Evolutionary conservation across 2,329 filamentous ascomycete species (phyloP).

Genomic region (Claviceps maximensis): DNA sequence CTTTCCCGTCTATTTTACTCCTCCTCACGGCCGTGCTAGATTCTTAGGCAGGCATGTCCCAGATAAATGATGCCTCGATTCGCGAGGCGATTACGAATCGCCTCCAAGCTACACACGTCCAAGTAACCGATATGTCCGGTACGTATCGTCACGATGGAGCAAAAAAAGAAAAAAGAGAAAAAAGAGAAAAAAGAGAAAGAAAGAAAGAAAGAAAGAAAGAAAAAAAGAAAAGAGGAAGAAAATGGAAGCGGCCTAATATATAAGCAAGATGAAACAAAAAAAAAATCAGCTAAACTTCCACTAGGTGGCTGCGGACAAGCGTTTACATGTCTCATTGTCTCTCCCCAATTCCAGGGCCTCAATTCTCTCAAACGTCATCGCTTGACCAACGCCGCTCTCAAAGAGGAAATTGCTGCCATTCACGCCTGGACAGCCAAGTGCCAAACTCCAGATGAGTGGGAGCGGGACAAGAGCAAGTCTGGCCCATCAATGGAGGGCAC

Average conservation of each 20-base stretch:
- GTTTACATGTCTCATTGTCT: slow-evolving; percentile 47
- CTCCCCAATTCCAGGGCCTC: slow-evolving; percentile 55
- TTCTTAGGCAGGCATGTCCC: slow-evolving; percentile 1
- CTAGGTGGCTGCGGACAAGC: slow-evolving; percentile 48
- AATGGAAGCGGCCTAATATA: too few species aligned
- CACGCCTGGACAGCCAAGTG: slow-evolving; percentile 95
- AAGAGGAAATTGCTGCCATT: slow-evolving; percentile 77
- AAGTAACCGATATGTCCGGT: slow-evolving; percentile 91
- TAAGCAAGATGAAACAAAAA: neutral
- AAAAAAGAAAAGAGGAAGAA: too few species aligned
- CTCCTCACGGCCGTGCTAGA: neutral
- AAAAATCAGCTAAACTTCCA: neutral
- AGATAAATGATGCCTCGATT: slow-evolving; percentile 60
- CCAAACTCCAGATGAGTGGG: slow-evolving; percentile 82
- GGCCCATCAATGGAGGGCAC: slow-evolving; percentile 31
- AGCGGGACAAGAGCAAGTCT: slow-evolving; percentile 40
- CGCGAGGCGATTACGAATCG: slow-evolving; percentile 54
- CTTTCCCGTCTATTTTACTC: too few species aligned
- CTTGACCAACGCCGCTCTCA: slow-evolving; percentile 70
- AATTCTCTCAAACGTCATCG: slow-evolving; percentile 74
- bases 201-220: too few species aligned
- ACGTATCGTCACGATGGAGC: slow-evolving; percentile 16
- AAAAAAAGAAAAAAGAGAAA: neutral
- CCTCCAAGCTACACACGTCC: slow-evolving; percentile 64
- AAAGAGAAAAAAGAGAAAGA: neutral